phyloP scores from a whole-genome alignment of 306 rosid species.

The Malus sieversii region DNA sequence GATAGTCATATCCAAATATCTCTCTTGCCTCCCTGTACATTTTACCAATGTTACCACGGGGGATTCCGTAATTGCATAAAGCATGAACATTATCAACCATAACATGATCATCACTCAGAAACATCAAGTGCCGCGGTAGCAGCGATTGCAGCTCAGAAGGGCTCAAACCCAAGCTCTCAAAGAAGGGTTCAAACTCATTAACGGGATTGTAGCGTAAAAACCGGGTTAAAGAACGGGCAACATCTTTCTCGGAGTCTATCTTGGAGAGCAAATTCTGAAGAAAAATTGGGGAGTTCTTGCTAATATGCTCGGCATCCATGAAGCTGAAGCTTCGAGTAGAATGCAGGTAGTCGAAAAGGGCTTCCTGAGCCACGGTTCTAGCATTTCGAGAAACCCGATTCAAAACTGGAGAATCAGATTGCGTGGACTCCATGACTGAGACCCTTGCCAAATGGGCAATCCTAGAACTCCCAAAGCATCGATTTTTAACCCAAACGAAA shows the following conservation, averaged over 20 bases:
- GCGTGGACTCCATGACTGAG: slow-evolving; percentile 6
- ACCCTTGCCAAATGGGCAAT: slow-evolving; percentile 5
- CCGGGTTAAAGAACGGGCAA: slow-evolving; percentile 32
- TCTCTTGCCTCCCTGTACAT: slow-evolving; percentile 57
- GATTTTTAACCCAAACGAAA: slow-evolving; percentile 15
- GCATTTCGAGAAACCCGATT: slow-evolving; percentile 26
- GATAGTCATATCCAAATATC: slow-evolving; percentile 44
- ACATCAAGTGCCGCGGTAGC: slow-evolving; percentile 47
- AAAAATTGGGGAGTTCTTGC: slow-evolving; percentile 60
- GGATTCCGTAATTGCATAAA: slow-evolving; percentile 54
- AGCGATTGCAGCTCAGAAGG: slow-evolving; percentile 35
- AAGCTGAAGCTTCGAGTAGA: slow-evolving; percentile 50
- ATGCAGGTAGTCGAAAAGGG: slow-evolving; percentile 55
- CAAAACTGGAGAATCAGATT: neutral
- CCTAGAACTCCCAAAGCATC: slow-evolving; percentile 12
- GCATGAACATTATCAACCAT: slow-evolving; percentile 51
- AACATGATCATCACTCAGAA: slow-evolving; percentile 43
- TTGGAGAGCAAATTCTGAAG: slow-evolving; percentile 36
- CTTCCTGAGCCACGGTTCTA: slow-evolving; percentile 40
- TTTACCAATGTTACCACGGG: slow-evolving; percentile 48
- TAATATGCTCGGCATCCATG: slow-evolving; percentile 57
- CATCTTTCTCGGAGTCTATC: slow-evolving; percentile 27
- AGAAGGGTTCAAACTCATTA: slow-evolving; percentile 78
- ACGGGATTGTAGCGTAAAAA: slow-evolving; percentile 58
- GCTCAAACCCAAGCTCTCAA: slow-evolving; percentile 65